These are phyloP conservation scores for Colletotrichum graminicola DNA, from an alignment of 2,329 filamentous ascomycete genomes.

Conservation along the genomic window DNA sequence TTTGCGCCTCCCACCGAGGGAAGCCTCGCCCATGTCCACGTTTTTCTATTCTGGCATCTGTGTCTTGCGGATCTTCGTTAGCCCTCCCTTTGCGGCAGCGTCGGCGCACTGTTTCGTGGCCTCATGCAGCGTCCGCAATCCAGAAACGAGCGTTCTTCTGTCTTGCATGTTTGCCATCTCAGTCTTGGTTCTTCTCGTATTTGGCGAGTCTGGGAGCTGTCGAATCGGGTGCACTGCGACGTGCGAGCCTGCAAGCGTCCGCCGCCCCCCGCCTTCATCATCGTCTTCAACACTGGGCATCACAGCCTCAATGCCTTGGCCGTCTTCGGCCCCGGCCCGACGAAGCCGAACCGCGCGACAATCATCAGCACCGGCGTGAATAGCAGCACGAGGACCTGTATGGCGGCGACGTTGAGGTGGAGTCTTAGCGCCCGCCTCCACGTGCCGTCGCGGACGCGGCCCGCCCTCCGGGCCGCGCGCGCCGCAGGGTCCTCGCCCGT, in stretches of 20 bases:
- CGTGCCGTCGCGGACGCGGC: conserved; percentile 1
- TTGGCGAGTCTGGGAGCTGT: too few relatives aligned
- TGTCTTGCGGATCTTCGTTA: not conserved
- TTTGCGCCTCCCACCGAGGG: not conserved
- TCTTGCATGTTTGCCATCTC: not conserved
- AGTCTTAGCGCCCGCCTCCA: conserved; percentile 22
- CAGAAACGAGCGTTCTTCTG: not conserved
- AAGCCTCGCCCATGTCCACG: not conserved
- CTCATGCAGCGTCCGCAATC: not conserved
- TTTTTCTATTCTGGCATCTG: too few relatives aligned
- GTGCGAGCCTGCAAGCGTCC: too few relatives aligned
- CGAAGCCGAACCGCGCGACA: conserved; percentile 31
- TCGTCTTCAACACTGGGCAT: not conserved
- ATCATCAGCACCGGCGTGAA: conserved; percentile 39
- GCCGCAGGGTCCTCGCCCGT: not conserved
- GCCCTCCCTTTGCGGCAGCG: not conserved
- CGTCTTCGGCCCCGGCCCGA: conserved; percentile 29
- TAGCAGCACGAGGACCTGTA: conserved; percentile 27
- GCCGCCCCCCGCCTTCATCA: not conserved
- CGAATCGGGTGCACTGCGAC: too few relatives aligned
- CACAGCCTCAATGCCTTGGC: conserved; percentile 32
- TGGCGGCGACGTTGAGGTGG: conserved; percentile 22
- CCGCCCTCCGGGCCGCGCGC: not conserved
- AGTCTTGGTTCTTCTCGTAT: not conserved
- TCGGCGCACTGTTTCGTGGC: not conserved